Evolutionary conservation across 2,329 filamentous ascomycete species (phyloP).

Genomic region (Xylaria sp.): DNA sequence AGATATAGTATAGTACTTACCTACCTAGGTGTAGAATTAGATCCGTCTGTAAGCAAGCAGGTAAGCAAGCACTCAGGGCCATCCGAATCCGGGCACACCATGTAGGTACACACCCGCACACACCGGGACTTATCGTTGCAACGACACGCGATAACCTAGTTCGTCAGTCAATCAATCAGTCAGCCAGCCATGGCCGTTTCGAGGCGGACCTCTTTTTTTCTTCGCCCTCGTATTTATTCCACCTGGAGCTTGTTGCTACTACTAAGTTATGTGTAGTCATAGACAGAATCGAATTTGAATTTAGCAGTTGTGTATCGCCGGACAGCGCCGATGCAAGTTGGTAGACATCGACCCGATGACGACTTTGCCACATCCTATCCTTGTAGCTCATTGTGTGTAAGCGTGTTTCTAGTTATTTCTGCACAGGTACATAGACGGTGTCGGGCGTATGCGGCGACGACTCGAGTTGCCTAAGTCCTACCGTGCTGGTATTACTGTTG

Average conservation of each 20-base stretch:
- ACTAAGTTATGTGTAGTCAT: too few species aligned
- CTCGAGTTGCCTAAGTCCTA: not conserved
- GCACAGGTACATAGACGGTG: not conserved
- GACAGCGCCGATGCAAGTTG: constrained; percentile 2
- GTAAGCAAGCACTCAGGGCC: not conserved
- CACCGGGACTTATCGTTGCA: not conserved
- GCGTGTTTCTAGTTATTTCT: constrained; percentile 12
- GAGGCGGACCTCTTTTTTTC: not conserved
- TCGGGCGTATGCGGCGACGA: not conserved
- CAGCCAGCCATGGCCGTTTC: constrained; percentile 11
- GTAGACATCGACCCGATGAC: constrained; percentile 10
- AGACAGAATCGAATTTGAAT: not conserved
- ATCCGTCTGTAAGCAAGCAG: not conserved
- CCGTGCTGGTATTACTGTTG: not conserved
- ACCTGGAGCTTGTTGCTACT: constrained; percentile 5
- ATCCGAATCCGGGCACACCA: constrained; percentile 7
- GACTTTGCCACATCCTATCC: not conserved
- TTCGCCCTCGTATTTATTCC: constrained; percentile 13
- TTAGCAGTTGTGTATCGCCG: not conserved
- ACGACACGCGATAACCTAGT: constrained; percentile 14
- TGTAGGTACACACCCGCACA: constrained; percentile 5
- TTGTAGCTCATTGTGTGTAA: not conserved
- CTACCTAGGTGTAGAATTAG: not conserved
- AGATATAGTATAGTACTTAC: not conserved
- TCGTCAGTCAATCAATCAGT: constrained; percentile 22